Conservation (phyloP, 1,139 yeast species). For the Tardiomyces digboiensis region DNA sequence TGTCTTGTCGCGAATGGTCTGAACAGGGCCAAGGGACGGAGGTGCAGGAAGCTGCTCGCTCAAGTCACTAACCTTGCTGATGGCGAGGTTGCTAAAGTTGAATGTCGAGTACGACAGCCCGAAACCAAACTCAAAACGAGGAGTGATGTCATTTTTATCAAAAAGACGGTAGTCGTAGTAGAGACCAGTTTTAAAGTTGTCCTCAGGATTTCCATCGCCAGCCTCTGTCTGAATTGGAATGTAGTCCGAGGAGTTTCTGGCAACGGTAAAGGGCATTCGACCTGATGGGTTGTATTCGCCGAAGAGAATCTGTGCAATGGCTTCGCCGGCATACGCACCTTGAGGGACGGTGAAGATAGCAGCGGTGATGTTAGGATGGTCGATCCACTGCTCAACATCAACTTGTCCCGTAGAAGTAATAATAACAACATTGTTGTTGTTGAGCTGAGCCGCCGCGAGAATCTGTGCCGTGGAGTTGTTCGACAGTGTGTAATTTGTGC, state of each 20-base stretch:
- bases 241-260: constrained; percentile 45
- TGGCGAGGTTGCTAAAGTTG: constrained; percentile 25
- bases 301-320: constrained; percentile 41
- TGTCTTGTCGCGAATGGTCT: background rate
- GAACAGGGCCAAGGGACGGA: background rate
- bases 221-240: constrained; percentile 31
- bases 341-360: constrained; percentile 47
- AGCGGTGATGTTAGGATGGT: constrained; percentile 47
- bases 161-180: constrained; percentile 38
- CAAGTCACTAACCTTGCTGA: constrained; percentile 36
- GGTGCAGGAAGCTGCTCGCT: constrained; percentile 11
- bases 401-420: constrained; percentile 55
- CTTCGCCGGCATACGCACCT: constrained; percentile 45
- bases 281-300: constrained; percentile 58
- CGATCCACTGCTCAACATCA: constrained; percentile 49
- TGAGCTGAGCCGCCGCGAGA: constrained; percentile 36
- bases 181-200: constrained; percentile 19
- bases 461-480: constrained; percentile 29
- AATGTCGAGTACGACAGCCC: constrained; percentile 43
- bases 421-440: constrained; percentile 47
- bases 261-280: constrained; percentile 53
- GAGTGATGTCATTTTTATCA: constrained; percentile 43
- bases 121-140: constrained; percentile 46
- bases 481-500: constrained; percentile 39
- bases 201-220: constrained; percentile 32